Evolutionary conservation across 345 rosid genomes (phyloP), one percentile per base, ranked within the genome.

Genomic region (Euclidium syriacum): DNA sequence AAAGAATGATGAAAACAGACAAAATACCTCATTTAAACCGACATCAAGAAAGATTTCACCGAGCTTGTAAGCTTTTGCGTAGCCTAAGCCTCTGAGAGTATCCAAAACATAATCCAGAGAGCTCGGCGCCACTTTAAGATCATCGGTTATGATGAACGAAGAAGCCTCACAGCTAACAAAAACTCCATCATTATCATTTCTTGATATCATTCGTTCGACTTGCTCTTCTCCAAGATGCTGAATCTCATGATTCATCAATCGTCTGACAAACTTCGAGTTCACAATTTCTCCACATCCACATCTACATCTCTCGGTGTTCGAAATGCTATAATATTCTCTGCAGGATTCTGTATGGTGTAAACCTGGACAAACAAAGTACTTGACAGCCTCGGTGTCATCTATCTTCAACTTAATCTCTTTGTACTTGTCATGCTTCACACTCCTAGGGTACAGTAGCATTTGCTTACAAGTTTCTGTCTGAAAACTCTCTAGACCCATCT

Each of bases 41-140:
- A 65, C 46, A 20, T 54, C 34, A 44, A 65, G 23, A 43, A 25
- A 10, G 3, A 47, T 54, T 44, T 43, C 54, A 35, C 52, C 64
- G 6, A 67, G 29, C 49, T 47, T 50, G 27, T 3, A 0, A 12
- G 53, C 11, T 16, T 56, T 39, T 32, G 1, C 9, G 5, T 44
- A 32, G 35, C 72, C 56, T 10, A 67, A 27, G 2, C 10, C 24
- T 15, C 18, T 34, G 12, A 66, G 63, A 39, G 53, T 41, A 17
- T 11, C 49, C 12, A 57, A 10, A 8, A 40, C 36, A 9, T 27
- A 6, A 25, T 38, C 48, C 10, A 29, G 18, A 24, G 54, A 49
- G 24, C 44, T 47, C 5, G 52, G 3, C 11, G 3, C 23, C 19
- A 65, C 62, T 19, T 41, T 33, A 3, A 65, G 33, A 23, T 53